A percentile compares a stretch with the other conserved stretches of the same genome.
Conservation (phyloP, 257 asterid genomes). For the Capsicum rhomboideum region DNA sequence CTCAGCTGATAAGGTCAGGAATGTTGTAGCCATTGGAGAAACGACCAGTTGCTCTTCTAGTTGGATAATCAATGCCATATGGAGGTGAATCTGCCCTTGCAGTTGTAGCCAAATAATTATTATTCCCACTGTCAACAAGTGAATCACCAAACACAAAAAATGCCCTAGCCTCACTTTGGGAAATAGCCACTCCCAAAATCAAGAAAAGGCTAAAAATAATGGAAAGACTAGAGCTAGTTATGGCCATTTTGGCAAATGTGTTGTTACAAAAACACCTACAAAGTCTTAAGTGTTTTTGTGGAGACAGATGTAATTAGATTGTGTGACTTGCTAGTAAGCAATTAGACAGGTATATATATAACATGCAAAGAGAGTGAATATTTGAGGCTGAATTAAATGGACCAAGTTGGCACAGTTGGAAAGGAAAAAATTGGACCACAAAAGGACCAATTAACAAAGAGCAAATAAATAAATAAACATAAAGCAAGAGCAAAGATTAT, state of each 20-base stretch:
- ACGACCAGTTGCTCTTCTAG: constrained; percentile 33
- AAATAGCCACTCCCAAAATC: constrained; percentile 7
- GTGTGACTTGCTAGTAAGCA: background rate
- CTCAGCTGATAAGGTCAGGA: constrained; percentile 38
- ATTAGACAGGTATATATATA: background rate
- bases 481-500: background rate
- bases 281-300: background rate
- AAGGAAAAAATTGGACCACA: background rate
- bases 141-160: constrained; percentile 44
- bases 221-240: background rate
- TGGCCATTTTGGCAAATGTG: constrained; percentile 10
- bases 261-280: background rate
- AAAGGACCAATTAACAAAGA: background rate
- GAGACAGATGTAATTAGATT: background rate
- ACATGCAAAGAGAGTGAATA: background rate
- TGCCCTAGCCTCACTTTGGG: constrained; percentile 19
- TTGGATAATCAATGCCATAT: constrained; percentile 33
- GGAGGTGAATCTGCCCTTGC: constrained; percentile 46
- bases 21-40: constrained; percentile 45
- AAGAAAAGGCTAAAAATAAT: background rate
- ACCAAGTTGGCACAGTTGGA: constrained; percentile 14
- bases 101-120: constrained; percentile 28
- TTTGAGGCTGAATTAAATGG: constrained; percentile 4
- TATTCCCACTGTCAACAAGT: constrained; percentile 39
- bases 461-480: no score